Base-by-base conservation (phyloP, 78 protist species). In the Dictyostelium firmibasis region DNA sequence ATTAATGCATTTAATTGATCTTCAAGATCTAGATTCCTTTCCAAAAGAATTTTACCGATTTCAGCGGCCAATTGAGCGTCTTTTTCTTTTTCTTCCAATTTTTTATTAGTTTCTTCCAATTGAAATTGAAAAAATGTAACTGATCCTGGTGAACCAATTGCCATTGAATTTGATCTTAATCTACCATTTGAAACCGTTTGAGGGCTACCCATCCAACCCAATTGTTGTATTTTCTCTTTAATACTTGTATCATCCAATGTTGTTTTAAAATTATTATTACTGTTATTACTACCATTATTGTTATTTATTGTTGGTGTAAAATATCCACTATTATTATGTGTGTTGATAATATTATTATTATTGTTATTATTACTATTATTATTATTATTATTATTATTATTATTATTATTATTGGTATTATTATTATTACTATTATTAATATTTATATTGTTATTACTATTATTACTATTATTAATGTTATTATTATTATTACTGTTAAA, bases 11-110 rank as follows among this genome's bases (percentile, higher is more conserved):
- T 23, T 20, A 89, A 27, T 67, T 85, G 86, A 16, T 72, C 70
- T 78, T 92, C 93, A 0, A 92, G 67, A 10, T 92, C 96, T 50
- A 62, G 86, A 74, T 92, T 92, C 83, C 81, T 92, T 31, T 92
- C 96, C 9, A 92, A 29, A 25, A 92, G 25, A 36, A 92, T 53
- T 50, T 85, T 84, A 16, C 96, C 96, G 72, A 92, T 92, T 81
- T 92, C 96, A 6, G 92, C 96, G 14, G 96, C 96, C 2, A 92
- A 38, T 33, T 67, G 84, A 18, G 77, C 86, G 72, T 92, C 96
- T 72, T 92, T 92, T 57, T 92, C 96, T n/a, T 72, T 78, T 29
- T 92, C 93, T 18, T 92, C 96, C 27, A 92, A 36, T 70, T 67
- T 60, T 44, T 38, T 81, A 8, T 70, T 35, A 10, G 72, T 29